phyloP scores from a whole-genome alignment of 2,329 filamentous ascomycete genomes.

The Ramularia collo-cygni region DNA sequence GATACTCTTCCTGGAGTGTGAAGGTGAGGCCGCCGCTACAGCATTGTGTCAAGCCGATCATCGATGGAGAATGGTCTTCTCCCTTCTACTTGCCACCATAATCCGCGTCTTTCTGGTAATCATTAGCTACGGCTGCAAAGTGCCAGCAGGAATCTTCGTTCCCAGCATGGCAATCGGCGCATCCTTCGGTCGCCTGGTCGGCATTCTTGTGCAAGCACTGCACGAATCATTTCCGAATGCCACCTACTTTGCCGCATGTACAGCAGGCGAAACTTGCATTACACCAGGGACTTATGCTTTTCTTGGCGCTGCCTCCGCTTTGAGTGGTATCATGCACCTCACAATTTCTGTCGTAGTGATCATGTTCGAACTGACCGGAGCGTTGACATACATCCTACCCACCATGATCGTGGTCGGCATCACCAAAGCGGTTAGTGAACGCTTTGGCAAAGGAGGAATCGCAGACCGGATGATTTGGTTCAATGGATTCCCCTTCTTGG shows the following conservation, averaged over 20 bases:
- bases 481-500: slow-evolving; percentile 91
- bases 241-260: slow-evolving; percentile 79
- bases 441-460: slow-evolving; percentile 93
- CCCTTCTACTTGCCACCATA: slow-evolving; percentile 70
- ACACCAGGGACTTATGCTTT: slow-evolving; percentile 97
- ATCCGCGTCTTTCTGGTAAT: slow-evolving; percentile 81
- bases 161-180: slow-evolving; percentile 97
- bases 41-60: slow-evolving; percentile 76
- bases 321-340: slow-evolving; percentile 97
- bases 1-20: slow-evolving; percentile 89
- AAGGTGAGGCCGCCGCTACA: slow-evolving; percentile 80
- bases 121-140: slow-evolving; percentile 95
- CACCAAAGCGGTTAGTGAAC: slow-evolving; percentile 84
- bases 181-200: slow-evolving; percentile 87
- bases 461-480: slow-evolving; percentile 99
- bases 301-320: slow-evolving; percentile 79
- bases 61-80: slow-evolving; percentile 70
- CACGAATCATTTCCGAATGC: slow-evolving; percentile 78
- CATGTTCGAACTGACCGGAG: slow-evolving; percentile 98
- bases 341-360: slow-evolving; percentile 96
- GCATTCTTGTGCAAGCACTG: slow-evolving; percentile 84
- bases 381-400: slow-evolving; percentile 89
- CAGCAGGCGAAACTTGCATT: slow-evolving; percentile 89
- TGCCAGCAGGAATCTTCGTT: slow-evolving; percentile 95
- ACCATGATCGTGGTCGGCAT: slow-evolving; percentile 99